Base-by-base conservation (phyloP, 2,329 filamentous ascomycete genomes). In the Alternaria panax region DNA sequence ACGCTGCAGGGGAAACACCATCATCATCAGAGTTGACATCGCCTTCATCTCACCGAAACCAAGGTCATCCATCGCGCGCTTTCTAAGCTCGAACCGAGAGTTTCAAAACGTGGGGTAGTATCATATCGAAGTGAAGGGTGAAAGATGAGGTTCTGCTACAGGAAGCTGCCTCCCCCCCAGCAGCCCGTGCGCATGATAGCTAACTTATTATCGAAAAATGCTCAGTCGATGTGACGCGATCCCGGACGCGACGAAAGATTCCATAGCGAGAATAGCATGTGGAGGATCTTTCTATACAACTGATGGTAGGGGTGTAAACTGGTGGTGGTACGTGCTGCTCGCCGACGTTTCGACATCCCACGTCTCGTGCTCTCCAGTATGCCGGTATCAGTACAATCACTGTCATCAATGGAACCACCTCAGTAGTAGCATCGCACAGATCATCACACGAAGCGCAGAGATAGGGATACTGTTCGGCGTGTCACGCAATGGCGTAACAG, bases 121-220 rank as follows among this genome's bases (percentile, higher is more conserved):
- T 42, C 18, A 22, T 40, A n/a, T 22, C 5, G 32, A 51, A 27
- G 34, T 51, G 48, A n/a, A 51, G n/a, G 25, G 41, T 18, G 41
- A 5, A 27, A 14, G 24, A 43, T 43, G 41, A 27, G 12, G 8
- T 28, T 7, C 41, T 9, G 14, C 24, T 8, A 18, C 24, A 16
- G 24, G 2, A 43, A 27, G 4, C 42, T 22, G 30, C 30, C 18
- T n/a, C 41, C 24, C 22, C 24, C 27, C 42, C 32, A n/a, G 24
- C 16, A n/a, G 42, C 30, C 36, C 30, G n/a, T 52, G 50, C 27
- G 14, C 27, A 43, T 27, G 24, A 27, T 27, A n/a, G 18, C 42
- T 54, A 46, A 27, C 24, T n/a, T 28, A 30, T 28, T 46, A 38
- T 54, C n/a, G 51, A 42, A 20, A 54, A 46, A 28, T 36, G 51